Percentiles rank a stretch among this genome's conserved stretches.
These are phyloP conservation scores for Collybiopsis luxurians DNA, from an alignment of 768 basidiomycete genomes.

Conservation along the genomic window DNA sequence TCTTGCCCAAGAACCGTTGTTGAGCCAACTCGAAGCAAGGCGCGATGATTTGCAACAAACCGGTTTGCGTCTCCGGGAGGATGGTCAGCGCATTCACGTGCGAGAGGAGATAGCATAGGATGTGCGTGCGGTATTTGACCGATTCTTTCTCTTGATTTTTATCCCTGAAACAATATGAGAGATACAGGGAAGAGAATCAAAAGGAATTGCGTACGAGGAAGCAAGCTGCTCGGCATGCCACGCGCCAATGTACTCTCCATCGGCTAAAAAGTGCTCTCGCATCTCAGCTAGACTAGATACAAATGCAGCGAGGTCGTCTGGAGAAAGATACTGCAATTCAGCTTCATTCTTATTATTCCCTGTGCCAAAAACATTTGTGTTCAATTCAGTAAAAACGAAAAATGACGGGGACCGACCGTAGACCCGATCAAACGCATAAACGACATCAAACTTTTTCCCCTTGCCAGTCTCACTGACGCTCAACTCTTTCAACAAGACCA, in stretches of 20 bases:
- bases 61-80: conserved; percentile 43
- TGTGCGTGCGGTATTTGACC: conserved; percentile 25
- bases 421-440: conserved; percentile 73
- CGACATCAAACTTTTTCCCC: conserved; percentile 41
- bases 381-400: background rate
- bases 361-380: background rate
- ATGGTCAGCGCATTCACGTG: conserved; percentile 61
- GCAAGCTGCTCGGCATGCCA: conserved; percentile 61
- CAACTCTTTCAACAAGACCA: conserved; percentile 42
- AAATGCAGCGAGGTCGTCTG: conserved; percentile 60
- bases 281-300: conserved; percentile 46
- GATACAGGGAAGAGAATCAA: conserved; percentile 29
- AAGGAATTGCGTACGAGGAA: conserved; percentile 47
- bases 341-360: background rate
- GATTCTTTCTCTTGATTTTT: conserved; percentile 28
- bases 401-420: conserved; percentile 56
- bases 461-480: conserved; percentile 11
- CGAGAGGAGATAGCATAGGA: conserved; percentile 77
- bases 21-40: conserved; percentile 33
- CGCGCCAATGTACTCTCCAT: conserved; percentile 51
- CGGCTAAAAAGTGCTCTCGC: conserved; percentile 57
- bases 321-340: conserved; percentile 66
- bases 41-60: conserved; percentile 46
- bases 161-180: background rate
- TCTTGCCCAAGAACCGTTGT: conserved; percentile 31